Evolutionary conservation across 1,284 basidiomycete genomes (phyloP), one percentile per base, ranked within the genome.

Genomic region (Xerocomus minutiporus): DNA sequence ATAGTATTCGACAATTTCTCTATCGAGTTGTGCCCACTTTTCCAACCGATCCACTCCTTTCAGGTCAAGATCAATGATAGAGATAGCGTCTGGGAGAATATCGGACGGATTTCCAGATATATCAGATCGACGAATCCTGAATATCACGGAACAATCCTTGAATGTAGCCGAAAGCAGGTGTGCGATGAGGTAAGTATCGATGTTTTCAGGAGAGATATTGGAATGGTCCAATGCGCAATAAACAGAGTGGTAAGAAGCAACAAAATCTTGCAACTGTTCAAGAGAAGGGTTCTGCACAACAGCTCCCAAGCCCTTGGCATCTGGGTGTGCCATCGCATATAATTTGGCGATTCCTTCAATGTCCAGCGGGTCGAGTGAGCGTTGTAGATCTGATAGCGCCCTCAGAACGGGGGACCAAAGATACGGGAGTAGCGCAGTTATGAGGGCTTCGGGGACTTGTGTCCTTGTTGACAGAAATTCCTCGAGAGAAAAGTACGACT

Each of bases 101-200:
- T 51, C 48, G 13, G 54, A 52, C 1, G 44, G 4, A 39, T 49
- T 20, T 20, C 44, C 51, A 45, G 39, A 44, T 7, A 54, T 26
- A 17, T 52, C 51, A 4, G 63, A 48, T 12, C 56, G 52, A 57
- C 68, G 69, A 26, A 84, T 62, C 52, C 76, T 80, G 38, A 94
- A 63, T 57, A 97, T 89, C 52, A 97, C 69, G 2, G 93, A 96
- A 70, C 94, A 97, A 69, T 98, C 95, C 69, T 97, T 98, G 80
- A 97, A 93, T 11, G 89, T 90, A n/a, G 91, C 90, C 8, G 91
- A 91, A 44, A 97, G 82, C 32, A 92, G 73, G 66, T 93, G 93
- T 4, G 88, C 86, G 47, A 90, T 72, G 43, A 86, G 66, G 59
- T 84, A 81, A 57, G 83, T 78, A 40, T 77, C 75, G 51, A 88